These are phyloP conservation scores for Meyerozyma sp. DNA, from an alignment of 1,139 yeast species.

Conservation along the genomic window DNA sequence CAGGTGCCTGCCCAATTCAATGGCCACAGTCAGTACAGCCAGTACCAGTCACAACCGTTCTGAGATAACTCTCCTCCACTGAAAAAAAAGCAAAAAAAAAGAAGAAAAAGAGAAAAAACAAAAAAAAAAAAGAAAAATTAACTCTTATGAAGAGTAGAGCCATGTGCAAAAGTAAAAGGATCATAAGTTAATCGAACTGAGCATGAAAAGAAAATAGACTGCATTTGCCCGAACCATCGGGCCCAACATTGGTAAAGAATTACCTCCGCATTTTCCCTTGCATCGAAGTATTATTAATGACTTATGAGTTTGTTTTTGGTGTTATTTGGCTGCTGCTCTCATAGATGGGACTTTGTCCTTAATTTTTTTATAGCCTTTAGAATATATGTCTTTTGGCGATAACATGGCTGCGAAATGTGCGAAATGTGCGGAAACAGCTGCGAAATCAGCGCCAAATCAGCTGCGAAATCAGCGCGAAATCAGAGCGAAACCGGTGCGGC, in stretches of 20 bases:
- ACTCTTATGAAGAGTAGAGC: neutral
- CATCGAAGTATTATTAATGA: conserved; percentile 1
- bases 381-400: neutral
- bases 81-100: conserved; percentile 7
- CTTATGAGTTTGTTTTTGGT: neutral
- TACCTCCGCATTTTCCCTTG: neutral
- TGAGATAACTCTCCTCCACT: conserved; percentile 1
- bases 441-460: too few relatives aligned
- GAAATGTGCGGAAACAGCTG: too few relatives aligned
- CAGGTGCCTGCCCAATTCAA: conserved; percentile 1
- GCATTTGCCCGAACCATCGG: neutral
- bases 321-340: neutral
- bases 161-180: conserved; percentile 1
- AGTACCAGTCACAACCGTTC: conserved; percentile 6
- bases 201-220: neutral
- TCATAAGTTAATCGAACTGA: conserved; percentile 4
- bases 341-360: neutral
- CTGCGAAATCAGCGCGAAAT: too few relatives aligned
- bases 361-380: neutral
- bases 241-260: neutral
- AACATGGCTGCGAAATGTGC: neutral
- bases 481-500: too few relatives aligned
- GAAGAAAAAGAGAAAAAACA: conserved; percentile 4
- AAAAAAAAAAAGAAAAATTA: conserved; percentile 4
- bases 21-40: conserved; percentile 3